These are phyloP conservation scores for Ceriops decandra DNA, from an alignment of 345 rosid species.

Conservation along the genomic window DNA sequence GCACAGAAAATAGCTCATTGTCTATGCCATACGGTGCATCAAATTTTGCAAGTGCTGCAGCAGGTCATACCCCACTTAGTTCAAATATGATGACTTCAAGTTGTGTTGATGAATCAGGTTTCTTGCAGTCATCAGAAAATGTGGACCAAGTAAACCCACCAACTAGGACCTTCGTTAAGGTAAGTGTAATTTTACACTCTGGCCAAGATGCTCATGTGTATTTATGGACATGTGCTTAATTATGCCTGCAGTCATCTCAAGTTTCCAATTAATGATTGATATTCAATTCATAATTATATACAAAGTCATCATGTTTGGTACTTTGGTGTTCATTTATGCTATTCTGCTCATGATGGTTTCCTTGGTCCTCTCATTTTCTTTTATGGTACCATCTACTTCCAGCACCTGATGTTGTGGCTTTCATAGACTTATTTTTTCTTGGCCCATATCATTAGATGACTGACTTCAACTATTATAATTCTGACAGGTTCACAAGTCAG, in stretches of 20 bases:
- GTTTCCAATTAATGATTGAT: too few relatives aligned
- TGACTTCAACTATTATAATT: neutral
- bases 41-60: slow-evolving; percentile 28
- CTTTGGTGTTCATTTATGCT: too few relatives aligned
- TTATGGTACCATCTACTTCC: neutral
- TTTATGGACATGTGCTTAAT: too few relatives aligned
- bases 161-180: slow-evolving; percentile 48
- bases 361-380: neutral
- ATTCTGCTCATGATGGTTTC: too few relatives aligned
- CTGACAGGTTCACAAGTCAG: slow-evolving; percentile 38
- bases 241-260: too few relatives aligned
- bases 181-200: slow-evolving; percentile 1
- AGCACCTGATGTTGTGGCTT: neutral
- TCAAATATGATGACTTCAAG: slow-evolving; percentile 45
- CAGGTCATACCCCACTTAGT: slow-evolving; percentile 33
- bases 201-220: too few relatives aligned
- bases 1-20: slow-evolving; percentile 32
- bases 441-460: neutral
- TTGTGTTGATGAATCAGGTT: slow-evolving; percentile 49
- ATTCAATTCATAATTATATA: too few relatives aligned
- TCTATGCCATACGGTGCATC: slow-evolving; percentile 37
- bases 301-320: too few relatives aligned
- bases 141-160: slow-evolving; percentile 43
- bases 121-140: slow-evolving; percentile 46
- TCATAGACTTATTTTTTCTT: neutral